Percentiles rank a stretch among this genome's conserved stretches.
phyloP scores from a whole-genome alignment of 2,329 filamentous ascomycete genomes.

The Dactylellina leptospora region DNA sequence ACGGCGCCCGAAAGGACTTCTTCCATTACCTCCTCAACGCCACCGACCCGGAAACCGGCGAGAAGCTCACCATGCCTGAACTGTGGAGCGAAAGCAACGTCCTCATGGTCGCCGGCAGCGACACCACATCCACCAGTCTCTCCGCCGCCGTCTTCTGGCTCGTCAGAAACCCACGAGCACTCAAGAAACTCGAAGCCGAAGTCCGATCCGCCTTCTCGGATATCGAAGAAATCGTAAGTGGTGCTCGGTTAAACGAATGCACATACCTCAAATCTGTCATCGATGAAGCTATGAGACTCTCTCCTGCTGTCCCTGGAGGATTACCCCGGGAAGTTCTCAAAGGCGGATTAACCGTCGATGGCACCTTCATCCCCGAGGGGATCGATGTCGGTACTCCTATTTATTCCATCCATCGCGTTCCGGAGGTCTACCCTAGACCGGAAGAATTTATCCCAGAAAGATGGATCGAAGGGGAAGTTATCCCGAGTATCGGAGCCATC shows the following conservation, averaged over 20 bases:
- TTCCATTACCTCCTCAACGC: constrained; percentile 66
- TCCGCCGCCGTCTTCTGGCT: constrained; percentile 72
- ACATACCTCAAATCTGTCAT: constrained; percentile 68
- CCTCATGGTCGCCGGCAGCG: constrained; percentile 64
- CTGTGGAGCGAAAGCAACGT: constrained; percentile 77
- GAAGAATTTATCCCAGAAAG: constrained; percentile 71
- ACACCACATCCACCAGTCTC: constrained; percentile 74
- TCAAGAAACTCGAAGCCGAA: constrained; percentile 65
- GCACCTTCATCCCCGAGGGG: constrained; percentile 63
- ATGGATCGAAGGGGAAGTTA: constrained; percentile 63
- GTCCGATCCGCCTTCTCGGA: constrained; percentile 66
- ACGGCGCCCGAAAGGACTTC: constrained; percentile 62
- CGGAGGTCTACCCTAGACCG: constrained; percentile 69
- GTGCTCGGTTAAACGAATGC: constrained; percentile 65
- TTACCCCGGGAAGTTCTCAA: constrained; percentile 64
- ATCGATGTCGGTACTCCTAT: constrained; percentile 73
- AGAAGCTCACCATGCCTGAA: constrained; percentile 72
- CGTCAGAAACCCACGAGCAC: constrained; percentile 64
- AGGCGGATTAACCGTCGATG: constrained; percentile 64
- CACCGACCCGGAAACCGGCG: constrained; percentile 74
- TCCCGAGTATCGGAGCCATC: constrained; percentile 62
- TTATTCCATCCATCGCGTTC: constrained; percentile 75
- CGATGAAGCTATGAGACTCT: constrained; percentile 64
- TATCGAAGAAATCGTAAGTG: constrained; percentile 68
- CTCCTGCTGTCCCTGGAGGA: constrained; percentile 61